These are phyloP conservation scores for Lachancea lanzarotensis DNA, from an alignment of 805 yeast species.

Conservation along the genomic window DNA sequence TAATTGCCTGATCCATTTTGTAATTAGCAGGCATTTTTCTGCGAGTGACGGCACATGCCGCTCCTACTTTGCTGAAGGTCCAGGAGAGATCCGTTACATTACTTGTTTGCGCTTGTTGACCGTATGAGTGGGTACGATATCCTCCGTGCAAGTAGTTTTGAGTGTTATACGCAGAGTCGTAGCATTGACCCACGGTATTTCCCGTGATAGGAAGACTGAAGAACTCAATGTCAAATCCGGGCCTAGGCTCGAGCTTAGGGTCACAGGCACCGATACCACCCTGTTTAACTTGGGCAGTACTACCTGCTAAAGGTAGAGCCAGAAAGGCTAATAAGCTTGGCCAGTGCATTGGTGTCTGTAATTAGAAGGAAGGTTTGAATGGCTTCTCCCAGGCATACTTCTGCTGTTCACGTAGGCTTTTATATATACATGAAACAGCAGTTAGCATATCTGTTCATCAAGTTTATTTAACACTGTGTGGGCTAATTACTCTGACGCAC, in stretches of 20 bases:
- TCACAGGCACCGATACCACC: background rate
- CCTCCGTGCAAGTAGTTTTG: slow-evolving; percentile 4
- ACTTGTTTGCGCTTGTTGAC: background rate
- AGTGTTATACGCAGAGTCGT: background rate
- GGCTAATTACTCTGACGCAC: too few relatives aligned
- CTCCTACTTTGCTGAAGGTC: background rate
- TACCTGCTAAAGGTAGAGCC: background rate
- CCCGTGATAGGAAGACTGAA: slow-evolving; percentile 1
- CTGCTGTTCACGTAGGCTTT: too few relatives aligned
- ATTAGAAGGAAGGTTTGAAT: too few relatives aligned
- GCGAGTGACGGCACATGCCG: background rate
- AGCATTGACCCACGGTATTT: background rate
- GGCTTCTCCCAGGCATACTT: too few relatives aligned
- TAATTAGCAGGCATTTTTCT: slow-evolving; percentile 5
- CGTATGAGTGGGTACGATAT: background rate
- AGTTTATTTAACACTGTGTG: too few relatives aligned
- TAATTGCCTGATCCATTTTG: slow-evolving; percentile 8
- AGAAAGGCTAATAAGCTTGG: background rate
- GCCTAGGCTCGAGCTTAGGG: background rate
- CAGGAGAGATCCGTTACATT: background rate
- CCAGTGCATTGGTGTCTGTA: background rate
- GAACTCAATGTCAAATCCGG: background rate
- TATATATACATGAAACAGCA: too few relatives aligned
- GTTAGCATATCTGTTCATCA: too few relatives aligned
- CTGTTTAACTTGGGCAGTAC: background rate